Evolutionary conservation across 345 rosid species (phyloP), one percentile per base, ranked within the genome.

Genomic region (Excoecaria agallocha): DNA sequence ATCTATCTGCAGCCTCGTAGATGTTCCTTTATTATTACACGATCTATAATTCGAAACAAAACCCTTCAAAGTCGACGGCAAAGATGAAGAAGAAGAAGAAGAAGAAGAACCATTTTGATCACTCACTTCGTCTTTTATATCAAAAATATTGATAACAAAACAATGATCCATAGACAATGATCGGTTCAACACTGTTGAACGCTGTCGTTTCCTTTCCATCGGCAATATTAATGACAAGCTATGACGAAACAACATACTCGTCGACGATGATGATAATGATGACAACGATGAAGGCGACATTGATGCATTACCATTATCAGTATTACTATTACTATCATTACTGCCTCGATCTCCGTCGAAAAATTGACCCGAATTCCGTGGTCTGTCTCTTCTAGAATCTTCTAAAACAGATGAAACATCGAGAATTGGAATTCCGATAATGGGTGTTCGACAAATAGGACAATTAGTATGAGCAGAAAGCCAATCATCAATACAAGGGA

Each of bases 401-500:
- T 50, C 45, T 9, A 68, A 15, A 49, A 17, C n/a, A 24, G 59
- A 68, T 50, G 39, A 8, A 16, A 50, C 17, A 51, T 35, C 49
- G 20, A 66, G 45, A 12, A 12, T 3, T 19, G 22, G 24, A 3
- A 15, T 24, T 8, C 48, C 61, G 52, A 46, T 65, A 3, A 85
- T 73, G 3, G 79, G 76, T 20, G 85, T 76, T 52, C 94, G 81
- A 70, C 98, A 93, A 59, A 88, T 52, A 6, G 97, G 98, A 70
- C 95, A 93, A 65, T 76, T 87, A 0, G 77, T 76, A 70, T 87
- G 90, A 30, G 90, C 85, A 48, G 51, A 70, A 51, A 93, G 85
- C 98, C 98, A 93, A 64, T 70, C 62, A 71, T 90, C 97, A 9
- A 93, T 80, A 73, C 98, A 93, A 4, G 84, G 73, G 45, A 86